A percentile compares a stretch with the other conserved stretches of the same genome.
Conservation (phyloP, 768 basidiomycete species). For the Tricholoma hemisulphureum region DNA sequence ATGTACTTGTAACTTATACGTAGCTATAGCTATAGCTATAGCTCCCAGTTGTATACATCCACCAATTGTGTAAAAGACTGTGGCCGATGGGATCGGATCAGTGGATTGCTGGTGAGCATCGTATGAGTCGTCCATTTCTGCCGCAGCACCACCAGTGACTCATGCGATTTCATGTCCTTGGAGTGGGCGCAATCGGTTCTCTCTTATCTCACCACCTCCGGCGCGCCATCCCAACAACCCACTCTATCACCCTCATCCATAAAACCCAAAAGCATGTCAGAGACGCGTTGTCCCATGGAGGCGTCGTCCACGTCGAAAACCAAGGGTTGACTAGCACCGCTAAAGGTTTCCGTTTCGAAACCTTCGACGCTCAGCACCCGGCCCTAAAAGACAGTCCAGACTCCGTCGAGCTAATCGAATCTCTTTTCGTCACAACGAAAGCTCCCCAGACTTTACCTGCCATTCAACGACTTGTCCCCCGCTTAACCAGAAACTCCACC, state of each 20-base stretch:
- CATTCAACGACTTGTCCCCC: slow-evolving; percentile 55
- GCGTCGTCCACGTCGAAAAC: slow-evolving; percentile 47
- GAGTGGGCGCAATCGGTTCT: slow-evolving; percentile 80
- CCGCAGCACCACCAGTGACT: slow-evolving; percentile 1
- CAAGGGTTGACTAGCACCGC: slow-evolving; percentile 43
- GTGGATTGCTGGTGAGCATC: no score
- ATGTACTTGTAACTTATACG: no score
- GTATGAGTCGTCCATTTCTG: no score
- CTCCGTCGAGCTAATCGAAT: slow-evolving; percentile 49
- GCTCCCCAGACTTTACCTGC: slow-evolving; percentile 62
- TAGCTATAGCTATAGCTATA: no score
- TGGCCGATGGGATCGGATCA: no score
- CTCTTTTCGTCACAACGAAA: slow-evolving; percentile 83
- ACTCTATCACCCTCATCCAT: slow-evolving; percentile 70
- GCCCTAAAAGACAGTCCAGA: slow-evolving; percentile 3
- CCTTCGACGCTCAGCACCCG: slow-evolving; percentile 29
- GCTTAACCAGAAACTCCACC: slow-evolving; percentile 67
- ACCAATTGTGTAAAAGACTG: no score
- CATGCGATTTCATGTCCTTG: slow-evolving; percentile 77
- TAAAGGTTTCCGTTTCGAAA: slow-evolving; percentile 50
- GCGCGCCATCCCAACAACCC: slow-evolving; percentile 45
- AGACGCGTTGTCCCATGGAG: slow-evolving; percentile 31
- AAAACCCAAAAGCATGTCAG: slow-evolving; percentile 43
- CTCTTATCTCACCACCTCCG: slow-evolving; percentile 82
- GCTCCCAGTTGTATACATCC: no score